Base-by-base conservation (phyloP, 495 filamentous ascomycete genomes). In the Trichoderma erinaceum region DNA sequence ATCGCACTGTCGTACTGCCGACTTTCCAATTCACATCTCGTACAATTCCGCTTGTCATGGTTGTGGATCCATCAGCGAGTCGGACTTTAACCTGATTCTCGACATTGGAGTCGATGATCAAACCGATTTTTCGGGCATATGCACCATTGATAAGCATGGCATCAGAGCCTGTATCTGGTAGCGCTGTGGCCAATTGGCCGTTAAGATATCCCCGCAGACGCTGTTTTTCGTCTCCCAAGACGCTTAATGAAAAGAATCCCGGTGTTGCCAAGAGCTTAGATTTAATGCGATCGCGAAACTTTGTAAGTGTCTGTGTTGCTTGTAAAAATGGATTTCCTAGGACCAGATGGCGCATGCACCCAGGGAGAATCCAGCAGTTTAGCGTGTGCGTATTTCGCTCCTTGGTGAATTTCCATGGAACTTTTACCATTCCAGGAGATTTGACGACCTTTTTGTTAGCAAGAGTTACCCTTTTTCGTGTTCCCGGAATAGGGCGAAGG, bases 101-200 rank as follows among this genome's bases (percentile, higher is more conserved):
- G 43, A 16, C 23, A 16, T 67, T 50, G 6, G 15, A 23, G n/a
- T 67, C 66, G 13, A 67, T 35, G 7, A 1, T 21, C 18, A 61
- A 11, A 6, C 66, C 66, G 4, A 41, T 29, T 38, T 41, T 23
- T 15, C 41, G 64, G 5, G 64, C 64, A 46, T 43, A 66, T 21
- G n/a, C 46, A 43, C n/a, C 32, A 38, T 38, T 44, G n/a, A 66
- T 18, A 43, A 29, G 11, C 64, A 46, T 66, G 29, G 27, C 27
- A 18, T 66, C 32, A 29, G 64, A 66, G 15, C 64, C 64, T 35
- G 64, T 66, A 43, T 66, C 64, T n/a, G 64, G 64, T 1, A 66
- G 41, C 7, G 64, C 64, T 15, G 18, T 4, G 5, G 41, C 41
- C 32, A 46, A 41, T 10, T 66, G 12, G 5, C 64, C 41, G 41